These are phyloP conservation scores for Backusella psychrophila DNA, from an alignment of 192 early-diverging fungal genomes.

Conservation along the genomic window DNA sequence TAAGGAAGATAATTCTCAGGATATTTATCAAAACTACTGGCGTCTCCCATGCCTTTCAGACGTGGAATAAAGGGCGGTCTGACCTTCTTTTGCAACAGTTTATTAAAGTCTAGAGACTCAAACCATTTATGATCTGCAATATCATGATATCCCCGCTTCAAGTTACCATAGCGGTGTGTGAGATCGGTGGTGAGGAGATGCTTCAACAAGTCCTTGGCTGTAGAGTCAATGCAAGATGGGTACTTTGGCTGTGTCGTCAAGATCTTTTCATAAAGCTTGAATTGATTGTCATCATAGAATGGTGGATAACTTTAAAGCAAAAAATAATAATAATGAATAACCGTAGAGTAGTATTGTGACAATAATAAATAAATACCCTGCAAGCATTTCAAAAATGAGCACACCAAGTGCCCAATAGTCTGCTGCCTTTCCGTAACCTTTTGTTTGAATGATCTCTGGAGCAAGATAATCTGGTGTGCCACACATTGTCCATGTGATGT, in stretches of 20 bases:
- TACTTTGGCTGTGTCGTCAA: constrained; percentile 68
- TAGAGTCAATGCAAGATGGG: constrained; percentile 64
- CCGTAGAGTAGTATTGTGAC: background rate
- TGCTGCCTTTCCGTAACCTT: constrained; percentile 84
- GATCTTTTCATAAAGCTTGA: constrained; percentile 90
- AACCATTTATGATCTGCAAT: constrained; percentile 87
- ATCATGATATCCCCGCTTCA: constrained; percentile 74
- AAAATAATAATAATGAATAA: background rate
- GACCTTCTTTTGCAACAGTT: background rate
- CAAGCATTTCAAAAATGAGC: constrained; percentile 87
- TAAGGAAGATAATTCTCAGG: constrained; percentile 22
- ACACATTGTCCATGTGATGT: constrained; percentile 85
- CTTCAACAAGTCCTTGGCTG: constrained; percentile 73
- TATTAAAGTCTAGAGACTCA: constrained; percentile 33
- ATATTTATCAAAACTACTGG: constrained; percentile 34
- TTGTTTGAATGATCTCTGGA: constrained; percentile 83
- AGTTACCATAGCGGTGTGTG: constrained; percentile 79
- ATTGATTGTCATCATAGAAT: constrained; percentile 85
- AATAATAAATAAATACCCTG: constrained; percentile 43
- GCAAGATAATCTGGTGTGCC: constrained; percentile 90
- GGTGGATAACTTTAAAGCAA: constrained; percentile 55
- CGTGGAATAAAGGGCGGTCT: constrained; percentile 62
- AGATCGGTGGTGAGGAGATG: constrained; percentile 75
- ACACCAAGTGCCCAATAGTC: constrained; percentile 93
- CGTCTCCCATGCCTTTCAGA: constrained; percentile 14